These are phyloP conservation scores for Thalia dealbata DNA, from an alignment of 176 grass and related monocot species.

Conservation along the genomic window DNA sequence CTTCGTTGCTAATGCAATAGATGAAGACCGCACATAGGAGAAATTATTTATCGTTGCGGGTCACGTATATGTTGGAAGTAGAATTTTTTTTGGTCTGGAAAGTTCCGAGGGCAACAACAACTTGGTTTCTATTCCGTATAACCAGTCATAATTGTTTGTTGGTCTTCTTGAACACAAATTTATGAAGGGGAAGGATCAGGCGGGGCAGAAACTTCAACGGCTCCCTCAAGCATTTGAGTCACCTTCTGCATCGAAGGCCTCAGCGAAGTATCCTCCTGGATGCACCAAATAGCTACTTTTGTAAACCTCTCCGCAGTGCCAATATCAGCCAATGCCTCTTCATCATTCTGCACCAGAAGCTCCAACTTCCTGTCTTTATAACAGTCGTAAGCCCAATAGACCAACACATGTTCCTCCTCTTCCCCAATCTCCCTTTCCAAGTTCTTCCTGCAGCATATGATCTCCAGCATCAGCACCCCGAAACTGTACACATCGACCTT, in stretches of 20 bases:
- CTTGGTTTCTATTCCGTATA: too few relatives aligned
- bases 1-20: too few relatives aligned
- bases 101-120: too few relatives aligned
- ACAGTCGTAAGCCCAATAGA: constrained; percentile 33
- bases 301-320: constrained; percentile 18
- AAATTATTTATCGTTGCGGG: constrained; percentile 13
- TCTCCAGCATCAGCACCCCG: constrained; percentile 38
- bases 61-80: too few relatives aligned
- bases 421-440: background rate
- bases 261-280: constrained; percentile 27
- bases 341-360: constrained; percentile 20
- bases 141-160: background rate
- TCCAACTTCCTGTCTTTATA: constrained; percentile 7
- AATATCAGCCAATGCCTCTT: constrained; percentile 28
- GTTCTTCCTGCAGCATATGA: constrained; percentile 21
- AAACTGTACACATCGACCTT: constrained; percentile 36
- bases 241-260: constrained; percentile 28
- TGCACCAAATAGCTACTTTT: constrained; percentile 20
- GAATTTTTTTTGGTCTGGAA: too few relatives aligned
- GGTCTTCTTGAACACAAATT: constrained; percentile 10
- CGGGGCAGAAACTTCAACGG: constrained; percentile 16
- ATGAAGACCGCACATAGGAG: constrained; percentile 24
- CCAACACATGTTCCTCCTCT: constrained; percentile 19
- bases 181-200: constrained; percentile 26
- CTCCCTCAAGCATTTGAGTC: constrained; percentile 34